These are phyloP conservation scores for Hibiscus trionum DNA, from an alignment of 345 rosid genomes.

Conservation along the genomic window DNA sequence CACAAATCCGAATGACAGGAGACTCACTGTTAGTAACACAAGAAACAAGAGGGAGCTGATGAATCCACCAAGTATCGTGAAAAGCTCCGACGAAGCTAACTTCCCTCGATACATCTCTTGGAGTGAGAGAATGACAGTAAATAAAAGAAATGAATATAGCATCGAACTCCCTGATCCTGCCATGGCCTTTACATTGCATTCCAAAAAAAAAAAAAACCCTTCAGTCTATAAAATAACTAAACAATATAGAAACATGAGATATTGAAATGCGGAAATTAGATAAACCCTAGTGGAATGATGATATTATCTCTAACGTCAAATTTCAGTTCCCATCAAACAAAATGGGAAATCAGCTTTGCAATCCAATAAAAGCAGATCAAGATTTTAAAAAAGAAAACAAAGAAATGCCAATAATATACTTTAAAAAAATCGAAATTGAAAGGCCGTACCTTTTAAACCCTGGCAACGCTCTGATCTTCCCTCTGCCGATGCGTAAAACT, in stretches of 20 bases:
- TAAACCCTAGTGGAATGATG: not conserved
- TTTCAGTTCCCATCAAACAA: not conserved
- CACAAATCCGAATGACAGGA: not conserved
- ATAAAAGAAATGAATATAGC: conserved; percentile 54
- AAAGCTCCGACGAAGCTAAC: conserved; percentile 69
- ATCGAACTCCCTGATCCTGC: conserved; percentile 76
- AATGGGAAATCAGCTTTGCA: not conserved
- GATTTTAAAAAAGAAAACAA: not conserved
- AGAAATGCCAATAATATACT: no score
- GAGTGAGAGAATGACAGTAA: conserved; percentile 62
- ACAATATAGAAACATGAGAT: not conserved
- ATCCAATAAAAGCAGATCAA: not conserved
- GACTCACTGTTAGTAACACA: conserved; percentile 56
- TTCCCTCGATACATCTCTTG: conserved; percentile 66
- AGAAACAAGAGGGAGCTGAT: conserved; percentile 75
- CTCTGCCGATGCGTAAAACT: no score
- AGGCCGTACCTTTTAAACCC: not conserved
- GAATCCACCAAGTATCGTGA: conserved; percentile 84
- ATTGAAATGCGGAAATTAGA: not conserved
- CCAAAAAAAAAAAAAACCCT: not conserved
- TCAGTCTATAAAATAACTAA: not conserved
- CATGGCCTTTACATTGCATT: conserved; percentile 30
- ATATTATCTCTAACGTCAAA: not conserved
- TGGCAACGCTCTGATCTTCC: not conserved
- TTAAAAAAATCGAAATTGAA: not conserved